Percentiles rank a stretch among this genome's conserved stretches.
Evolutionary conservation across 78 protist species (phyloP).

Genomic region (Planoprotostelium fungivorum): DNA sequence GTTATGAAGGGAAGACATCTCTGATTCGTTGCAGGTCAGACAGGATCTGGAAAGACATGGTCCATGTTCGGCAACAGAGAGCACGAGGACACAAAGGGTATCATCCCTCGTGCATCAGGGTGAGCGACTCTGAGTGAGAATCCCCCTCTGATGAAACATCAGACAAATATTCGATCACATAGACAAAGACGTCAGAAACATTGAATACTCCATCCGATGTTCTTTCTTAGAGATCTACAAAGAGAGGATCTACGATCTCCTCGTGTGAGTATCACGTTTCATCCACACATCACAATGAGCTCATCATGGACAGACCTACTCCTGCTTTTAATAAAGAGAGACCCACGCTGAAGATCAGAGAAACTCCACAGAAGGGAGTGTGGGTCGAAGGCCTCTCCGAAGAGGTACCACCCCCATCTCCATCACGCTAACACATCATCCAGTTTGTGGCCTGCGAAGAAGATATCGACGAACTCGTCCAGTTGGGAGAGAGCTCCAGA

Average conservation of each 20-base stretch:
- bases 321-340: constrained; percentile 29
- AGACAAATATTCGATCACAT: constrained; percentile 42
- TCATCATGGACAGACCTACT: neutral
- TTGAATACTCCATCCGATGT: constrained; percentile 48
- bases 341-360: constrained; percentile 33
- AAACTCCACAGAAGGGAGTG: constrained; percentile 50
- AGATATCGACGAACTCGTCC: neutral
- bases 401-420: constrained; percentile 5
- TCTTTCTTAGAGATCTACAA: constrained; percentile 59
- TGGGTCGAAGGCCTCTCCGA: constrained; percentile 55
- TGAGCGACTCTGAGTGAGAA: neutral
- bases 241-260: constrained; percentile 54
- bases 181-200: constrained; percentile 18
- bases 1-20: neutral
- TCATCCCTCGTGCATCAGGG: neutral
- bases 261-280: constrained; percentile 1
- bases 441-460: neutral
- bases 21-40: neutral
- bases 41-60: neutral
- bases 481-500: constrained; percentile 39
- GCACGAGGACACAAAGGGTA: neutral
- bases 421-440: neutral
- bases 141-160: constrained; percentile 28
- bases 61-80: neutral
- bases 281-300: neutral